Evolutionary conservation across 2,329 filamentous ascomycete species (phyloP), one percentile per base, ranked within the genome.

Genomic region (Colletotrichum sp.): DNA sequence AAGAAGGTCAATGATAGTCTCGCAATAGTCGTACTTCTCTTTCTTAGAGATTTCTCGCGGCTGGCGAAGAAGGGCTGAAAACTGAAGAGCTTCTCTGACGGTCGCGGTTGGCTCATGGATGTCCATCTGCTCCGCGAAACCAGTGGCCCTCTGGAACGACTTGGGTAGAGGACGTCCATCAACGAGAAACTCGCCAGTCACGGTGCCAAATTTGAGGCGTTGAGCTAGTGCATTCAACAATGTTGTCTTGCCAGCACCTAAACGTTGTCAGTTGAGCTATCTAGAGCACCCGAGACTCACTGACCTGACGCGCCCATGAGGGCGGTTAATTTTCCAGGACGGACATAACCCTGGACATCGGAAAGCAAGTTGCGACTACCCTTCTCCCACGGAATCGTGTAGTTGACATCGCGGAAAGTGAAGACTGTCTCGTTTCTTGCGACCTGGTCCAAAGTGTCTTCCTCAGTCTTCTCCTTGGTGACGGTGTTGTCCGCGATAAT

Each of bases 311-410:
- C 87, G 43, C 88, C 93, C 95, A 96, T 96, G 1, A 96, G 88
- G 10, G 94, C 95, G 12, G 94, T 96, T 66, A 96, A 85, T 68
- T 94, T 96, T 36, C 95, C 95, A 2, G 95, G 95, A 76, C 95
- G 94, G 59, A 97, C 94, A 88, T 93, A 96, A n/a, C 95, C 95
- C 79, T 96, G 93, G 1, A 96, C 93, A 76, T 95, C 89, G 75
- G 96, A 91, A 24, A 97, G 86, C 70, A 97, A 90, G 65, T 92
- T 91, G 24, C 94, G 90, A n/a, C 90, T 85, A 67, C 95, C 91
- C 4, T 89, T 88, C 80, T 95, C 94, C 76, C 84, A 85, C 13
- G 86, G 86, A 3, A 89, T 87, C 0, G 84, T 88, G 76, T 90
- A 90, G 66, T 88, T 87, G 72, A 90, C 84, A 57, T 89, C 83